Evolutionary conservation across 768 basidiomycete genomes (phyloP), one percentile per base, ranked within the genome.

Genomic region (Rhodotorula taiwanensis): DNA sequence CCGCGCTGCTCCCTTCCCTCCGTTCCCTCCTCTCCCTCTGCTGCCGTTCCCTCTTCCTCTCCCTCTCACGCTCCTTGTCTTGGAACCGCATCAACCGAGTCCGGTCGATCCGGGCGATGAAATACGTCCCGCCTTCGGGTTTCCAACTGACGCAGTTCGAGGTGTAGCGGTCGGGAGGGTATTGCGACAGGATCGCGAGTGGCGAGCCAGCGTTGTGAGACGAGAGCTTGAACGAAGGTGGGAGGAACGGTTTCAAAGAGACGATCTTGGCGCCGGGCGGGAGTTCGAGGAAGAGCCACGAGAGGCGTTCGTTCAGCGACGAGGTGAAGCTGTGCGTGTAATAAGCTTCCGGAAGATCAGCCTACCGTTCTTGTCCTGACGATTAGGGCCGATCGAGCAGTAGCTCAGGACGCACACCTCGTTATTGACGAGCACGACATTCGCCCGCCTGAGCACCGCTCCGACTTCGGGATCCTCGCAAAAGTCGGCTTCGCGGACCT

Each of bases 211-310:
- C 86, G 69, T 91, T 94, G 49, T 87, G 86, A 70, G 90, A 86
- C 1, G 87, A 89, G 60, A 95, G 79, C 42, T 88, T 93, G 48
- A 86, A 85, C 70, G 89, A 86, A 1, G 87, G 88, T 53, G 94
- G 79, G 36, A 85, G 82, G 59, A 92, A 95, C 2, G 91, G 89
- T 62, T 86, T 84, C 23, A 99, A 78, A 25, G 89, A 91, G 42
- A 98, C 83, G 51, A 99, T 87, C 52, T 85, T 85, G 0, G 92
- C 90, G 25, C 89, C 89, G 62, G 94, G 89, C 73, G 91, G 95
- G 63, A 98, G 79, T 73, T 99, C 95, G 58, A 99, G 79, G 76
- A 98, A 98, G 72, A 90, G 87, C 33, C 87, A 85, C 49, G 87
- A 81, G 21, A 99, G 78, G 2, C 85, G 83, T 72, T 89, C 88